These are phyloP conservation scores for Typha latifolia DNA, from an alignment of 176 grass and related monocot genomes.

Conservation along the genomic window DNA sequence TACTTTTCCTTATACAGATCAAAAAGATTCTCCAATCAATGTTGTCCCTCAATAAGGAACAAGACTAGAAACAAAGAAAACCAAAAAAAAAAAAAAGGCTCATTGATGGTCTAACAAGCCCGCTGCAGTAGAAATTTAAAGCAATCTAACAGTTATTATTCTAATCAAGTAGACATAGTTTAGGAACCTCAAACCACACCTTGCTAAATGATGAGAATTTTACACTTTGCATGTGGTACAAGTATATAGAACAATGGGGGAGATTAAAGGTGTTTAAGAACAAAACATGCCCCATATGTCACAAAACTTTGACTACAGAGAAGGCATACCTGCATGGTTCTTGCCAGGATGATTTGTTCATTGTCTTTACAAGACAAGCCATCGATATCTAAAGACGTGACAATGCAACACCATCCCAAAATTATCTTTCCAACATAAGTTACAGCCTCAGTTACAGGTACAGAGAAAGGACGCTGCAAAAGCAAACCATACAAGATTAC, in stretches of 20 bases:
- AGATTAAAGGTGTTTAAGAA: background rate
- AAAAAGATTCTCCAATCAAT: too few species aligned
- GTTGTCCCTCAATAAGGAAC: too few species aligned
- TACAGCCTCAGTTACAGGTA: background rate
- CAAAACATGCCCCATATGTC: constrained; percentile 6
- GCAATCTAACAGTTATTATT: too few species aligned
- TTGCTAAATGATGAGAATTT: background rate
- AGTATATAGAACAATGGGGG: too few species aligned
- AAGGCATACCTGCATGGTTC: background rate
- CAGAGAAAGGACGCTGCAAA: background rate
- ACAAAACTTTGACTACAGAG: background rate
- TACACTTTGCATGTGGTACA: background rate
- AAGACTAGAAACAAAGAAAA: too few species aligned
- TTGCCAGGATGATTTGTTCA: background rate
- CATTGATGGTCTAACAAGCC: too few species aligned
- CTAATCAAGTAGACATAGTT: too few species aligned
- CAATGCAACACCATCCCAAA: background rate
- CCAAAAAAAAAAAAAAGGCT: too few species aligned
- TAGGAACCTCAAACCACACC: too few species aligned
- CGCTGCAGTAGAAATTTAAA: too few species aligned
- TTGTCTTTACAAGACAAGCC: background rate
- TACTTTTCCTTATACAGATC: too few species aligned
- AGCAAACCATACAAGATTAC: background rate
- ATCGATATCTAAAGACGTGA: background rate
- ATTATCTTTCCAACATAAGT: background rate